Percentiles rank a stretch among this genome's conserved stretches.
phyloP scores from a whole-genome alignment of 129 eudicot species.

The Sambucus nigra region DNA sequence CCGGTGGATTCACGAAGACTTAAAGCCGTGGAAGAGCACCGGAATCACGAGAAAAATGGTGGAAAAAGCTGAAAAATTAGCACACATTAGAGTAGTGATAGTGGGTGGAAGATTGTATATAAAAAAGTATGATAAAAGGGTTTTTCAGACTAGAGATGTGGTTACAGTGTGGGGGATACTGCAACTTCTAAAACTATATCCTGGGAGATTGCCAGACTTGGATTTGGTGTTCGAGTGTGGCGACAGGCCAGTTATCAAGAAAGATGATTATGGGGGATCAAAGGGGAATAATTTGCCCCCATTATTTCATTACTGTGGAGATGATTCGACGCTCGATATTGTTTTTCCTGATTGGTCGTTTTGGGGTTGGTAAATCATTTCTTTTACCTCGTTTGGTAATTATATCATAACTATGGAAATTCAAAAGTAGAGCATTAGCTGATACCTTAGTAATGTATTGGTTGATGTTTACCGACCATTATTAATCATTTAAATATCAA shows the following conservation, averaged over 20 bases:
- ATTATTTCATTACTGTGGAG: conserved; percentile 74
- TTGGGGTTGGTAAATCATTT: conserved; percentile 89
- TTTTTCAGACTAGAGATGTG: conserved; percentile 71
- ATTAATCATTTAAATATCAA: too few species aligned
- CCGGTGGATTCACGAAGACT: conserved; percentile 86
- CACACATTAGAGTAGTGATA: conserved; percentile 47
- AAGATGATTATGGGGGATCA: conserved; percentile 10
- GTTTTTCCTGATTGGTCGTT: conserved; percentile 96
- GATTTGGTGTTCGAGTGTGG: conserved; percentile 73
- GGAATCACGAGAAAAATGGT: conserved; percentile 72
- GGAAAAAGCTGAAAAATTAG: conserved; percentile 34
- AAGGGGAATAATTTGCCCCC: conserved; percentile 41
- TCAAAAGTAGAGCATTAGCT: too few species aligned
- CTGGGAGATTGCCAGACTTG: conserved; percentile 67
- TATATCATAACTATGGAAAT: too few species aligned
- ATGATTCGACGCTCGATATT: conserved; percentile 54
- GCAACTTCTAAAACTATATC: conserved; percentile 68
- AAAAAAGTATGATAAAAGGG: conserved; percentile 37
- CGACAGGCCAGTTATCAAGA: conserved; percentile 44
- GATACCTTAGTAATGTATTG: too few species aligned
- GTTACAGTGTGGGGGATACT: conserved; percentile 78
- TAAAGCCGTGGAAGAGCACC: conserved; percentile 62
- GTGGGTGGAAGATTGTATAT: conserved; percentile 57
- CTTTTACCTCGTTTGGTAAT: too few species aligned
- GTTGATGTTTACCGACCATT: too few species aligned